phyloP scores from a whole-genome alignment of 306 rosid genomes.

The Alnus rubra region DNA sequence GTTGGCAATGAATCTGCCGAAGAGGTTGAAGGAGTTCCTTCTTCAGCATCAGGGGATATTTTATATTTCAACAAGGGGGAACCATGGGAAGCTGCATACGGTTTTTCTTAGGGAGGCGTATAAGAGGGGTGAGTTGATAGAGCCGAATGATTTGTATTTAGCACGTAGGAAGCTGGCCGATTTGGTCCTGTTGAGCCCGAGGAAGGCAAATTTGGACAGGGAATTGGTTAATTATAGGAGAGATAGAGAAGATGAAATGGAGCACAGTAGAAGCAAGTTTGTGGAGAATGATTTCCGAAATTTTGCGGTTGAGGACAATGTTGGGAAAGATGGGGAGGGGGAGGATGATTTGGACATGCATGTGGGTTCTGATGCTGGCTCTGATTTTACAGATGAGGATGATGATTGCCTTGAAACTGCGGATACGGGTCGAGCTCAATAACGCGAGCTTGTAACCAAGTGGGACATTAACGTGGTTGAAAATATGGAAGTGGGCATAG shows the following conservation, averaged over 20 bases:
- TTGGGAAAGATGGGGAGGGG: slow-evolving; percentile 24
- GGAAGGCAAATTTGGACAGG: slow-evolving; percentile 64
- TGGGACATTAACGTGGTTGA: too few relatives aligned
- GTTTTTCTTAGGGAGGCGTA: slow-evolving; percentile 86
- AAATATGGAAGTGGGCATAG: too few relatives aligned
- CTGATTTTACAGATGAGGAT: slow-evolving; percentile 42
- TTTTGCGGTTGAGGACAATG: slow-evolving; percentile 30
- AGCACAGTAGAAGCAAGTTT: slow-evolving; percentile 37
- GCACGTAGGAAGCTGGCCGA: slow-evolving; percentile 75
- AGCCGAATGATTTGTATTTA: slow-evolving; percentile 78
- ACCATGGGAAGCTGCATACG: slow-evolving; percentile 90
- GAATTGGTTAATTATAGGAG: slow-evolving; percentile 67
- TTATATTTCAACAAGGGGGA: slow-evolving; percentile 83
- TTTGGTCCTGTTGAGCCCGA: slow-evolving; percentile 69
- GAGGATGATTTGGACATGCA: slow-evolving; percentile 38
- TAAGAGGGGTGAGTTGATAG: slow-evolving; percentile 69
- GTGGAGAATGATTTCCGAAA: slow-evolving; percentile 43
- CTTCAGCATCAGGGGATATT: slow-evolving; percentile 94
- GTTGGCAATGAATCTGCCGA: slow-evolving; percentile 68
- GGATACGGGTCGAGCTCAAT: not conserved
- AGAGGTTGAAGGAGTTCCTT: slow-evolving; percentile 83
- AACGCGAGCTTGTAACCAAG: too few relatives aligned
- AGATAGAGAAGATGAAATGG: slow-evolving; percentile 57
- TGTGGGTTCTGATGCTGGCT: slow-evolving; percentile 45
- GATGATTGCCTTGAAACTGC: slow-evolving; percentile 33